Evolutionary conservation across 352 stramenopile species (phyloP), one percentile per base, ranked within the genome.

Genomic region (Phytophthora podocarpi): DNA sequence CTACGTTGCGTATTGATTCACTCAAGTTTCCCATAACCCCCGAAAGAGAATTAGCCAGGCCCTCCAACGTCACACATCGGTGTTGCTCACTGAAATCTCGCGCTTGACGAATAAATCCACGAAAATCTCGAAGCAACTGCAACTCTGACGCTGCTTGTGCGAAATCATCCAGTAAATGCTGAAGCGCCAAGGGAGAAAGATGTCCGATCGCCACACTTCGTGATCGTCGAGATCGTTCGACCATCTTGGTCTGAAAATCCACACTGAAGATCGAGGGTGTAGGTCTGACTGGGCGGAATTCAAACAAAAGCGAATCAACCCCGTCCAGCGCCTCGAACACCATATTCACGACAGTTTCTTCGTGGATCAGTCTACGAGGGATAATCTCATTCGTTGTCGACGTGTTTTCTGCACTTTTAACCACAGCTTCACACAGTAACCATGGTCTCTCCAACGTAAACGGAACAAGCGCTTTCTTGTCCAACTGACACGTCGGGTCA

Each of bases 311-410:
- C 5, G 80, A 84, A 13, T 76, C 65, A 0, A 87, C 61, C 0
- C 82, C 82, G 52, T 73, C 53, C 13, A 91, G 52, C 13, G 76
- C 80, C 52, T 88, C 72, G n/a, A 91, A 87, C 0, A 82, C 55
- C 28, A 83, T 72, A 26, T 66, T 57, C 4, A 90, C 76, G 10
- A 80, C 53, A 12, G 72, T 73, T 49, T 67, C 37, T 41, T 91
- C 82, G 27, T 85, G 76, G 2, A 91, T 64, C 6, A 90, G 36
- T 39, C 54, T 49, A 21, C 58, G 24, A 23, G 72, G 51, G 23
- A 49, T 24, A 28, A 49, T 34, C 15, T 45, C 27, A 23, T 31
- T 54, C n/a, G 10, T 16, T 18, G 32, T 18, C 8, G 26, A 18
- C 21, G 15, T 41, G 27, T 3, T 37, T 0, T 65, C 53, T 27